phyloP scores from a whole-genome alignment of 129 eudicot species.

The Tagetes patula region DNA sequence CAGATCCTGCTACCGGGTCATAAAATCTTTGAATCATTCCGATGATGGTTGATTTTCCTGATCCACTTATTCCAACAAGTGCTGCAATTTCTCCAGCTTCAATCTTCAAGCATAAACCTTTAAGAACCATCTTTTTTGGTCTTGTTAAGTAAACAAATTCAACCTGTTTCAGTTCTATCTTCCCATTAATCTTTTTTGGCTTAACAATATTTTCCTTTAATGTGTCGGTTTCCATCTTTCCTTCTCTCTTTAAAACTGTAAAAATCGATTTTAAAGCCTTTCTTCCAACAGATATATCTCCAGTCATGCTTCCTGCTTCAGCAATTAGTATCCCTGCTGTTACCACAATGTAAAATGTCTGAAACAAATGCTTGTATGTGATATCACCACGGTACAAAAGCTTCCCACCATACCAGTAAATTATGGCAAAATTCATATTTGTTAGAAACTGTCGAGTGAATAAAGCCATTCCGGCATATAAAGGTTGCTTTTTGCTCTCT shows the following conservation, averaged over 20 bases:
- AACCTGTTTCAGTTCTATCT: slow-evolving; percentile 52
- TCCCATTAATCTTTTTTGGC: slow-evolving; percentile 56
- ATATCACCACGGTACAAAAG: slow-evolving; percentile 58
- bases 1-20: slow-evolving; percentile 62
- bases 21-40: slow-evolving; percentile 71
- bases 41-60: slow-evolving; percentile 80
- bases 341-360: slow-evolving; percentile 68
- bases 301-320: slow-evolving; percentile 81
- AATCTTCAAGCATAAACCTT: slow-evolving; percentile 56
- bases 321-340: slow-evolving; percentile 82
- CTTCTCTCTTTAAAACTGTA: slow-evolving; percentile 46
- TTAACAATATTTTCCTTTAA: slow-evolving; percentile 46
- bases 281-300: slow-evolving; percentile 66
- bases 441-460: slow-evolving; percentile 47
- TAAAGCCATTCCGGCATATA: slow-evolving; percentile 35
- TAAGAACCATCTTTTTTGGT: slow-evolving; percentile 52
- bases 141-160: slow-evolving; percentile 69
- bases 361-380: slow-evolving; percentile 55
- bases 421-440: slow-evolving; percentile 47
- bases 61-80: slow-evolving; percentile 79
- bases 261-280: slow-evolving; percentile 64
- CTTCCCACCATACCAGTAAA: slow-evolving; percentile 86
- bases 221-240: slow-evolving; percentile 47
- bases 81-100: slow-evolving; percentile 78
- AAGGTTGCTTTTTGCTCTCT: slow-evolving; percentile 37